A percentile compares a stretch with the other conserved stretches of the same genome.
These are phyloP conservation scores for Yamadazyma membranifaciens DNA, from an alignment of 1,139 yeast genomes.

Conservation along the genomic window DNA sequence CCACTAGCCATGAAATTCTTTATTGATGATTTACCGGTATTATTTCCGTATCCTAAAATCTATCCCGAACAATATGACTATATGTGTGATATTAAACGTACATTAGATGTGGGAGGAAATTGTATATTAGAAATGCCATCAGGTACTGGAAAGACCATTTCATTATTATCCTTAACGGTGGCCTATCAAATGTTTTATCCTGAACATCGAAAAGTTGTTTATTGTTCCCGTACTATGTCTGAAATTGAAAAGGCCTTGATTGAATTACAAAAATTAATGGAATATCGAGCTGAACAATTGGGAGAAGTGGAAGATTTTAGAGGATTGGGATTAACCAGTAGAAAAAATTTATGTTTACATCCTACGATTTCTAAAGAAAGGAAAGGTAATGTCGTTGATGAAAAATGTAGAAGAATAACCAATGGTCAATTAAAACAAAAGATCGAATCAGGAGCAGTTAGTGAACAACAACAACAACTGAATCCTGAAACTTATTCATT, in stretches of 20 bases:
- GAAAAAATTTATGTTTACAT: constrained; percentile 91
- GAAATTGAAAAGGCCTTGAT: constrained; percentile 96
- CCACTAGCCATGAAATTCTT: constrained; percentile 56
- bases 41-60: constrained; percentile 95
- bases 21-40: constrained; percentile 92
- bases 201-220: constrained; percentile 89
- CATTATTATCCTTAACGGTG: constrained; percentile 83
- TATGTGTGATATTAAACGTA: constrained; percentile 92
- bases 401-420: constrained; percentile 90
- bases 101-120: constrained; percentile 96
- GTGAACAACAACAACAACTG: constrained; percentile 48
- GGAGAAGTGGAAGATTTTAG: constrained; percentile 87
- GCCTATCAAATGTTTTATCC: constrained; percentile 97
- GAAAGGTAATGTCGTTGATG: constrained; percentile 94
- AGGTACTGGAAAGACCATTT: constrained; percentile 98
- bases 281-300: constrained; percentile 72
- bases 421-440: constrained; percentile 81
- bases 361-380: constrained; percentile 85
- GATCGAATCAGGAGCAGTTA: constrained; percentile 56
- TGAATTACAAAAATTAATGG: constrained; percentile 90
- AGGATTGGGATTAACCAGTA: constrained; percentile 89
- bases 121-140: constrained; percentile 99
- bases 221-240: constrained; percentile 99
- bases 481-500: constrained; percentile 28
- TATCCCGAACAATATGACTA: constrained; percentile 98